Base-by-base conservation (phyloP, 257 asterid genomes). In the Solanum pennellii region DNA sequence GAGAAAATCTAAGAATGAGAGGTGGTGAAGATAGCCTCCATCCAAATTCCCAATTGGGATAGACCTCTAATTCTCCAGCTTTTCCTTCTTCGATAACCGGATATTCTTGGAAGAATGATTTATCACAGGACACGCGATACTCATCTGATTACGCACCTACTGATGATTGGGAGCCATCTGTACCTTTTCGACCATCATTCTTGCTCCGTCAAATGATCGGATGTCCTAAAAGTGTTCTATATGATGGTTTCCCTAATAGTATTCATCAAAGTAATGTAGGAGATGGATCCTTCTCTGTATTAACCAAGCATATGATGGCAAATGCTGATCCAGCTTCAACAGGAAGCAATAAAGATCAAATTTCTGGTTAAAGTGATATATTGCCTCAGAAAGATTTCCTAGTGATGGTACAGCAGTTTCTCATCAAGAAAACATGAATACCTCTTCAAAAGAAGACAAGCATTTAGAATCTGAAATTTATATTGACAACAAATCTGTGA, bases 151-250 rank as follows among this genome's bases (percentile, higher is more conserved):
- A 23, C 47, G 88, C 85, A 84, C 79, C 91, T 75, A 91, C 88
- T 88, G 84, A 87, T 86, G 86, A 92, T 87, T 96, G 99, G 99
- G 95, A 92, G 89, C 95, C 96, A 62, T 95, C 98, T 59, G 89
- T 72, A 86, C 97, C 97, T 89, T 95, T 95, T 86, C 86, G 83
- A 42, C 98, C 98, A 31, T 93, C 95, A 4, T 93, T 91, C 88
- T 90, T 87, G 59, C 86, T 96, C 47, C 93, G 94, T 31, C 92
- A 83, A 66, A 90, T 86, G 21, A 88, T 96, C 45, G 91, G 92
- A 86, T 76, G 89, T 90, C 88, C 93, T 86, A 91, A 89, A 86
- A 82, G 83, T 79, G 14, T 12, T 47, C 91, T 87, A 7, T 83
- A 90, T 75, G 91, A 94, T 20, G 93, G 96, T 68, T 74, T 92